Evolutionary conservation across 331 rosid genomes (phyloP).

Genomic region (Acacia pycnantha): DNA sequence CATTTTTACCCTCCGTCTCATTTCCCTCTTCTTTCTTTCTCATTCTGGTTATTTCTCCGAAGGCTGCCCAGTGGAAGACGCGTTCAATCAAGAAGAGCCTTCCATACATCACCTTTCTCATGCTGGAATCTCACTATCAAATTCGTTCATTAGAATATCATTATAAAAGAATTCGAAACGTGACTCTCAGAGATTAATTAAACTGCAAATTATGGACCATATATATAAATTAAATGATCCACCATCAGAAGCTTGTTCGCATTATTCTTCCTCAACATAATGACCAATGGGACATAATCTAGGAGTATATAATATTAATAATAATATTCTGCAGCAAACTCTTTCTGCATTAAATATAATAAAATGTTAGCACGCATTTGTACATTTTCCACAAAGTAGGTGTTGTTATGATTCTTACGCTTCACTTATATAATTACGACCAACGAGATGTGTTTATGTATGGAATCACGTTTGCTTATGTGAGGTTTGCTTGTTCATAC

Average conservation of each 20-base stretch:
- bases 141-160: not conserved
- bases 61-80: not conserved
- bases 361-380: not conserved
- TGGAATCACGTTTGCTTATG: not conserved
- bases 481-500: not conserved
- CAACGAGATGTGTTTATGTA: not conserved
- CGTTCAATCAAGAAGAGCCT: too few relatives aligned
- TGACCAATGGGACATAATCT: not conserved
- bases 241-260: not conserved
- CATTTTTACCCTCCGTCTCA: too few relatives aligned
- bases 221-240: too few relatives aligned
- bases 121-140: not conserved
- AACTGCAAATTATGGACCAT: not conserved
- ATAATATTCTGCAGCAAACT: not conserved
- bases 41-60: too few relatives aligned
- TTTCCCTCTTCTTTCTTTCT: too few relatives aligned
- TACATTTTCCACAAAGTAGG: not conserved
- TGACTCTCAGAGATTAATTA: not conserved
- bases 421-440: not conserved
- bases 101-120: not conserved
- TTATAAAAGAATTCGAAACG: not conserved
- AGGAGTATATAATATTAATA: not conserved
- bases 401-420: conserved; percentile 14
- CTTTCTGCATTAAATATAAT: not conserved
- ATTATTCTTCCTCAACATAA: not conserved